Evolutionary conservation across 169 alveolate genomes (phyloP), one percentile per base, ranked within the genome.

Genomic region (Cryptosporidium baileyi): DNA sequence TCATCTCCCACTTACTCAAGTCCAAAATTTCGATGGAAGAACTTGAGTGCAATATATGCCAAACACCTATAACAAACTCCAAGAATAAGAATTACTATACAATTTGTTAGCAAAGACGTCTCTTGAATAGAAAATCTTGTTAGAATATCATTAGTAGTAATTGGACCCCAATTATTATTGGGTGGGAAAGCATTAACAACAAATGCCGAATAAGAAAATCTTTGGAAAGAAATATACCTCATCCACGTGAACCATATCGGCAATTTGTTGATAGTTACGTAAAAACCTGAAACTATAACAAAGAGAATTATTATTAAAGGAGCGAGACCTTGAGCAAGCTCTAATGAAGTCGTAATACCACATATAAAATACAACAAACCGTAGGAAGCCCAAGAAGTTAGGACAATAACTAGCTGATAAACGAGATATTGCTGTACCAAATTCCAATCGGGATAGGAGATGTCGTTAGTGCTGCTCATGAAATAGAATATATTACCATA

Each of bases 241-340:
- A 65, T 19, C 81, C 81, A 65, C 43, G 81, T 47, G 24, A 65
- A 11, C 81, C 81, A 65, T 26, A 40, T 32, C 30, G 81, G 63
- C 15, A 65, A 9, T 57, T 51, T 65, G 30, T 65, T 65, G 44
- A 32, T 57, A 7, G 81, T 65, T 45, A 65, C 61, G 32, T 45
- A 65, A 57, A 65, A 65, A 32, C 81, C 81, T 8, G 63, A 47
- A 19, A 65, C 81, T 32, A 65, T 51, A 47, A 65, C 47, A 45
- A 65, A 47, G 28, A 65, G 28, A 1, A 65, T 41, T n/a, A 65
- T 65, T 6, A 65, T 65, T 6, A 65, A 15, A 13, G 81, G 81
- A 34, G 63, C 61, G 28, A 65, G 11, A 11, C 63, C 62, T 32
- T 65, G 32, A 9, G 81, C 81, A 26, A 65, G 63, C 28, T 65